Base-by-base conservation (phyloP, 345 rosid species). In the Corchorus olitorius region DNA sequence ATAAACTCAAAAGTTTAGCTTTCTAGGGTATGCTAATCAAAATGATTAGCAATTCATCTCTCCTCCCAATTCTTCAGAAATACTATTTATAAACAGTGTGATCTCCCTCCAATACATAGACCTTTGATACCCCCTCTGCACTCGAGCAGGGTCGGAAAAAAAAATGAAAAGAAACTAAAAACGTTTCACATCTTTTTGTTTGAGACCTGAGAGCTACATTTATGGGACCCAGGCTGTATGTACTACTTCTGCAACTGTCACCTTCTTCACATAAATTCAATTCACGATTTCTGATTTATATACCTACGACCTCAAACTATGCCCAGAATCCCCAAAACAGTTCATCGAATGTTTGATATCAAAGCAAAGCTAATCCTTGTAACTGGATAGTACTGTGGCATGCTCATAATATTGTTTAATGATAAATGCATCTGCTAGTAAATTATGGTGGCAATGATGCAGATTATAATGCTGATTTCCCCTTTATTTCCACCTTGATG, bases 11-110 rank as follows among this genome's bases (percentile, higher is more conserved):
- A 54, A 34, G 33, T 19, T 60, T 43, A 48, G n/a, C 58, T 19
- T 39, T 65, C 80, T 54, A 56, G 49, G 49, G 27, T 68, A 60
- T 69, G 61, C 79, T 50, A 65, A 69, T 35, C 64, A 75, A 20
- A 71, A 37, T 70, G 22, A 34, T 53, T 70, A 34, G 74, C 17
- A 49, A 48, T 27, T 27, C 13, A 9, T 68, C 20, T 68, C 7
- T 27, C 10, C 48, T 45, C 48, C 49, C 8, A 35, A 4, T 12
- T 6, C 6, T 49, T 49, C 13, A 67, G 22, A 46, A 27, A 52
- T 49, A 33, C 50, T 56, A 35, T 49, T 68, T 68, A 11, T 59
- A 27, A 49, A 39, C 73, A 16, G 33, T 8, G 33, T 1, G 15
- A 49, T 33, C 43, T 69, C 43, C 22, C 56, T 27, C 27, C 27